Evolutionary conservation across 345 rosid genomes (phyloP), one percentile per base, ranked within the genome.

Genomic region (Sonneratia alba): DNA sequence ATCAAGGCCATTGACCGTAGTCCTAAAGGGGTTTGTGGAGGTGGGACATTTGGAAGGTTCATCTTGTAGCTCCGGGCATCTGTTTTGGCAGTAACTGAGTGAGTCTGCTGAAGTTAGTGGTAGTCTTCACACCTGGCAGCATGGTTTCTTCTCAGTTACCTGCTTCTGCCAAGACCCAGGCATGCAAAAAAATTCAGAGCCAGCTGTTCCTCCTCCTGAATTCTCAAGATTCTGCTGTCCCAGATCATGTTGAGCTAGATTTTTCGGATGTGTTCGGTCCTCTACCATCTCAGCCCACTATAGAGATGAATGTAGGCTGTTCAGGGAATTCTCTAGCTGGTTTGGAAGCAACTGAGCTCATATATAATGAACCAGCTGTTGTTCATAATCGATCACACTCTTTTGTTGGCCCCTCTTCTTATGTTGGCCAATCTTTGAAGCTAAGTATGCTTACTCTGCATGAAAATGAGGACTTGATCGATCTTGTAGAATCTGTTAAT

Each of bases 321-420:
- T 68, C 76, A 47, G 83, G 73, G 21, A 76, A 72, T 69, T 36
- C 76, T 70, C 56, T 76, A 36, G 75, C 70, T 16, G 81, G 57
- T 64, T 66, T 36, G 18, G 88, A 78, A 55, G 84, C 5, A 15
- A 67, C 57, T 66, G 89, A 81, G 76, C 83, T 84, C 62, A 70
- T 77, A 70, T 94, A 80, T 74, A 87, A 88, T 47, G 90, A 84
- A 74, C 97, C 97, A 36, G 84, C 79, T 76, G 88, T 87, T 76
- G 83, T 95, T 73, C 72, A 84, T 76, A 90, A 72, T 77, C 87
- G 92, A 18, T 95, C 99, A 6, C 99, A 89, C 85, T 91, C 97
- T 56, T 76, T 95, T 79, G 90, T 92, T 70, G 99, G 97, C 32
- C 97, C 99, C 16, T 89, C 95, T 77, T 81, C 94, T 1, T 76